phyloP scores from a whole-genome alignment of 371 early-diverging fungal species.

The Batrachochytrium dendrobatidis region DNA sequence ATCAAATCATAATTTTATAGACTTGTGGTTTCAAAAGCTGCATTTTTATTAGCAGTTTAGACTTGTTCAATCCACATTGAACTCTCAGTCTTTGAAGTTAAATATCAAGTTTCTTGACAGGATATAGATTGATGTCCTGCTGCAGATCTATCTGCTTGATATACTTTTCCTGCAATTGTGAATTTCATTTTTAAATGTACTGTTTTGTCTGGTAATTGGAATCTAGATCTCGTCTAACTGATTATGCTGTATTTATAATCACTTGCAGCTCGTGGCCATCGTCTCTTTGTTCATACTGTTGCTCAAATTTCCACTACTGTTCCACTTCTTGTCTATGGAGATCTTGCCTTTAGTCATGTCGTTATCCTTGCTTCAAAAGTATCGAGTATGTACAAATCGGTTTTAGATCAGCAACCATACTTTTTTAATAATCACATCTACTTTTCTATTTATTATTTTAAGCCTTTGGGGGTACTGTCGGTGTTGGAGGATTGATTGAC shows the following conservation, averaged over 20 bases:
- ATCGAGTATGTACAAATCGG: constrained; percentile 38
- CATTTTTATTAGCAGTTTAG: neutral
- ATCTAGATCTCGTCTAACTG: neutral
- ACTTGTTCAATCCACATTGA: neutral
- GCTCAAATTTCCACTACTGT: constrained; percentile 25
- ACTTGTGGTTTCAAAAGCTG: too few relatives aligned
- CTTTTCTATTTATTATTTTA: too few relatives aligned
- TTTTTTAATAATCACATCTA: neutral
- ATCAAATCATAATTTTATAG: too few relatives aligned
- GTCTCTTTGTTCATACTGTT: constrained; percentile 45
- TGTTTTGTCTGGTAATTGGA: neutral
- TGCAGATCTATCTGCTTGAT: constrained; percentile 6
- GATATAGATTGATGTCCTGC: too few relatives aligned
- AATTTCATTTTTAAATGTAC: neutral
- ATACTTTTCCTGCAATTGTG: neutral
- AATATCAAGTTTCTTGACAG: too few relatives aligned
- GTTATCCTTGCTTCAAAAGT: constrained; percentile 55
- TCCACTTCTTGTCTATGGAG: constrained; percentile 42
- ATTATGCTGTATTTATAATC: neutral
- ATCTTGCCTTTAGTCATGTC: constrained; percentile 59
- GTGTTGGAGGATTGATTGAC: constrained; percentile 50
- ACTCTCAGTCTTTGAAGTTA: constrained; percentile 1
- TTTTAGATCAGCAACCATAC: neutral
- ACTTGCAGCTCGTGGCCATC: constrained; percentile 54
- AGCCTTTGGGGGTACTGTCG: constrained; percentile 28